Conservation (phyloP, 116 monocot genomes). For the Phalaenopsis hybrid region DNA sequence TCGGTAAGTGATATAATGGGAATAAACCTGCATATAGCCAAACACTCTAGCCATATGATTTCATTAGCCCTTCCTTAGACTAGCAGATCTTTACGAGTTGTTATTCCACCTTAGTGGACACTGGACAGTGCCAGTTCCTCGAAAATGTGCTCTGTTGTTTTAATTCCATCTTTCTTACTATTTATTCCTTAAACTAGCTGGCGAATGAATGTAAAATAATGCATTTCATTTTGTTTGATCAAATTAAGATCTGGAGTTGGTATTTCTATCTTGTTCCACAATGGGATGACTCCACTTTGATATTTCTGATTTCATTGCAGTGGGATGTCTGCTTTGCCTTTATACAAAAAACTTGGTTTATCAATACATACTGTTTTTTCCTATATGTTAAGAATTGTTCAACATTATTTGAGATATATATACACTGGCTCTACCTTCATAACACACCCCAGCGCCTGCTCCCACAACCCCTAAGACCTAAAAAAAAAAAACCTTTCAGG, state of each 20-base stretch:
- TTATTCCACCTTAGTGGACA: neutral
- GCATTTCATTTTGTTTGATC: neutral
- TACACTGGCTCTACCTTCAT: neutral
- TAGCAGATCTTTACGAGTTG: neutral
- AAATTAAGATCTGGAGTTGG: neutral
- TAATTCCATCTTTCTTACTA: neutral
- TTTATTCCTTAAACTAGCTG: neutral
- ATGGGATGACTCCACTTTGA: neutral
- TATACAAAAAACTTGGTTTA: neutral
- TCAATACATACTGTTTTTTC: neutral
- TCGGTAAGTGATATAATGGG: neutral
- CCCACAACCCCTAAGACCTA: no score
- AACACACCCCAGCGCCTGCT: neutral
- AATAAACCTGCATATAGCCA: neutral
- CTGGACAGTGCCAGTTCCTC: neutral
- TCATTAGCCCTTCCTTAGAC: neutral
- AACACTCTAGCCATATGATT: conserved; percentile 1
- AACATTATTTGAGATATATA: neutral
- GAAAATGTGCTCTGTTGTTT: neutral
- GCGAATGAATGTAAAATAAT: neutral
- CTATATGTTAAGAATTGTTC: neutral
- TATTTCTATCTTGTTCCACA: neutral
- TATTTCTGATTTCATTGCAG: neutral
- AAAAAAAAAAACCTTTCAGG: neutral
- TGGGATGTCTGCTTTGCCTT: neutral